These are phyloP conservation scores for Massarina eburnea DNA, from an alignment of 2,329 filamentous ascomycete genomes.

Conservation along the genomic window DNA sequence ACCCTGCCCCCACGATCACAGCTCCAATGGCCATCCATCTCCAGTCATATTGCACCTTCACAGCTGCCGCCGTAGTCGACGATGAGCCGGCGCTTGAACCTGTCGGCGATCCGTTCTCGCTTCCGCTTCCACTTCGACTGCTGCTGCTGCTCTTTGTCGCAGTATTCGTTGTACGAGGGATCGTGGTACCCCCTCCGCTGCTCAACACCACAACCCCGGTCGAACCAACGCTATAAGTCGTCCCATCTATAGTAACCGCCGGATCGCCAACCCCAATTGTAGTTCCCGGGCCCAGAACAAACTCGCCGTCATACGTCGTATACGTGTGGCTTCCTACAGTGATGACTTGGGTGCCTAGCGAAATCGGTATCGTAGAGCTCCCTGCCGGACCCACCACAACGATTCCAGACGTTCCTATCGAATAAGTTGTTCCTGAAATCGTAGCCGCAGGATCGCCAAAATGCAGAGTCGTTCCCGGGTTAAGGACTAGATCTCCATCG, in stretches of 20 bases:
- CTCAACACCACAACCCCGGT: conserved; percentile 2
- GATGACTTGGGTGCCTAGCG: background rate
- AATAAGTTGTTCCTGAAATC: background rate
- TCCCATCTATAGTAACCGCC: conserved; percentile 5
- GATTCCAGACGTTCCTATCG: background rate
- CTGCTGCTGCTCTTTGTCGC: too few species aligned
- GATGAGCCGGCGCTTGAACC: too few species aligned
- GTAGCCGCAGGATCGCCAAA: background rate
- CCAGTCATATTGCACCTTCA: too few species aligned
- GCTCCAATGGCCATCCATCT: too few species aligned
- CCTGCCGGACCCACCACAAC: background rate
- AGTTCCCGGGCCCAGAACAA: conserved; percentile 3
- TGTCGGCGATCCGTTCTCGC: too few species aligned
- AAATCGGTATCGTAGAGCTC: too few species aligned
- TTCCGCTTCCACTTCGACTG: too few species aligned
- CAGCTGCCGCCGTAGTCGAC: too few species aligned
- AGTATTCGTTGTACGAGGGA: too few species aligned
- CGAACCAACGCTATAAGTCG: conserved; percentile 4
- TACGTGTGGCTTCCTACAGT: background rate
- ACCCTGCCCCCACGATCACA: too few species aligned
- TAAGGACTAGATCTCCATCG: background rate
- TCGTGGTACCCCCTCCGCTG: too few species aligned
- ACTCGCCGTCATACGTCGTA: background rate
- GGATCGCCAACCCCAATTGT: conserved; percentile 6
- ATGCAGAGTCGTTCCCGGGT: background rate